These are phyloP conservation scores for Kazachstania viticola DNA, from an alignment of 805 yeast genomes.

Conservation along the genomic window DNA sequence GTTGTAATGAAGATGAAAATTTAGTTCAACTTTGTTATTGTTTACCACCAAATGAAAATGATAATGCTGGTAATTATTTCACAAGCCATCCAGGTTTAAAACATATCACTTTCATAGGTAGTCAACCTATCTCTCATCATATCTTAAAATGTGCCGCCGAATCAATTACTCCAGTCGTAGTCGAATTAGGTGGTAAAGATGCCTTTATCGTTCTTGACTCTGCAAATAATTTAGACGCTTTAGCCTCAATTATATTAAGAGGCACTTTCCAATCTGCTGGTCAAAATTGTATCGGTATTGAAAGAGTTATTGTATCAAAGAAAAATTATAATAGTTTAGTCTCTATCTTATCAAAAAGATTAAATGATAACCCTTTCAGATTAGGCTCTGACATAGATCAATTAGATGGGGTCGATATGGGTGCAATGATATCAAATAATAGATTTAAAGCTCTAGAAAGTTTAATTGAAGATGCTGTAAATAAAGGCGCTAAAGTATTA, in stretches of 20 bases:
- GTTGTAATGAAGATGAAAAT: constrained; percentile 67
- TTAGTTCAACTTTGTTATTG: constrained; percentile 82
- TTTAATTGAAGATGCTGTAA: constrained; percentile 62
- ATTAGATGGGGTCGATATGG: constrained; percentile 84
- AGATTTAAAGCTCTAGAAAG: constrained; percentile 59
- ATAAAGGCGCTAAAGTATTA: constrained; percentile 67
- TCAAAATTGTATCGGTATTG: constrained; percentile 96
- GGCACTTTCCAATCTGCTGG: constrained; percentile 97
- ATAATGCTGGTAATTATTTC: constrained; percentile 58
- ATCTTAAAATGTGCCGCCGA: constrained; percentile 76
- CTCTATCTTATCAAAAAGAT: constrained; percentile 42
- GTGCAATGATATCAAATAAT: constrained; percentile 80
- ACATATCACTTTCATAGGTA: constrained; percentile 92
- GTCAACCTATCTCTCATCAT: constrained; percentile 86
- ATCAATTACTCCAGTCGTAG: constrained; percentile 87
- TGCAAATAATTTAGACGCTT: constrained; percentile 38
- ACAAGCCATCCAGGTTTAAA: constrained; percentile 72
- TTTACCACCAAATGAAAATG: constrained; percentile 47
- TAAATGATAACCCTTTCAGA: constrained; percentile 41
- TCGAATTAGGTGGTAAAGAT: constrained; percentile 95
- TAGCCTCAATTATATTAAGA: constrained; percentile 77
- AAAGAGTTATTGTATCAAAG: constrained; percentile 77
- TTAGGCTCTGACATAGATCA: constrained; percentile 90
- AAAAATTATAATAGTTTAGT: constrained; percentile 54
- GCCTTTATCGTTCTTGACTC: constrained; percentile 82